Percentiles rank a stretch among this genome's conserved stretches.
These are phyloP conservation scores for Stygiomarasmius scandens DNA, from an alignment of 1,284 basidiomycete species.

Conservation along the genomic window DNA sequence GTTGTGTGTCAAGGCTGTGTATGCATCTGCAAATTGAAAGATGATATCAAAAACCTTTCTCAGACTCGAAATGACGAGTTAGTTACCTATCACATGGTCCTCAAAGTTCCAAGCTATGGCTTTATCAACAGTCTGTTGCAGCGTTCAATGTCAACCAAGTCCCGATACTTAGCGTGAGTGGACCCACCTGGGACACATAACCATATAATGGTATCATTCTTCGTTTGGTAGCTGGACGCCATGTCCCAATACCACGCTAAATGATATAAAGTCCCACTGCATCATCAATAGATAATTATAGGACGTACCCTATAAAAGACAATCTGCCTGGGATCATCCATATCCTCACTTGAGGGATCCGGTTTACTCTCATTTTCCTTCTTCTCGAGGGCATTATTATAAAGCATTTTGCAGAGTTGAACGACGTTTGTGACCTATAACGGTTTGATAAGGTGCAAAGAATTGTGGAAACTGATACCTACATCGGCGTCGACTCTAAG, in stretches of 20 bases:
- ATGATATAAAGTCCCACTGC: neutral
- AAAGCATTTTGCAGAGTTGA: constrained; percentile 53
- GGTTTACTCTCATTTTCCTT: neutral
- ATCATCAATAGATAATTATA: neutral
- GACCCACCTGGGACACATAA: neutral
- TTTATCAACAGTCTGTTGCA: neutral
- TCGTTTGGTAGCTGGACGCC: neutral
- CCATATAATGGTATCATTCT: neutral
- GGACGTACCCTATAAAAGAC: neutral
- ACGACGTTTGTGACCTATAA: constrained; percentile 50
- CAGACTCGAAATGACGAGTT: constrained; percentile 11
- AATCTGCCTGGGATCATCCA: neutral
- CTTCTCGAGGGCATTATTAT: constrained; percentile 43
- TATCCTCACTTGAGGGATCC: too few species aligned
- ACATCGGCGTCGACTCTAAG: too few species aligned
- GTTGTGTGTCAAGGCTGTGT: constrained; percentile 57
- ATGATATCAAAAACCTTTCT: neutral
- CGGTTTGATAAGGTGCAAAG: too few species aligned
- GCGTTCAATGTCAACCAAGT: neutral
- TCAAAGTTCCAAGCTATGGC: constrained; percentile 37
- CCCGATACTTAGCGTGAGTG: too few species aligned
- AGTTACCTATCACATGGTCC: constrained; percentile 48
- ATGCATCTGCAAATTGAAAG: constrained; percentile 41
- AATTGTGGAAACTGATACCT: too few species aligned
- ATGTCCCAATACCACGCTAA: neutral